Evolutionary conservation across 257 asterid species (phyloP).

Genomic region (Leonotis leonurus): DNA sequence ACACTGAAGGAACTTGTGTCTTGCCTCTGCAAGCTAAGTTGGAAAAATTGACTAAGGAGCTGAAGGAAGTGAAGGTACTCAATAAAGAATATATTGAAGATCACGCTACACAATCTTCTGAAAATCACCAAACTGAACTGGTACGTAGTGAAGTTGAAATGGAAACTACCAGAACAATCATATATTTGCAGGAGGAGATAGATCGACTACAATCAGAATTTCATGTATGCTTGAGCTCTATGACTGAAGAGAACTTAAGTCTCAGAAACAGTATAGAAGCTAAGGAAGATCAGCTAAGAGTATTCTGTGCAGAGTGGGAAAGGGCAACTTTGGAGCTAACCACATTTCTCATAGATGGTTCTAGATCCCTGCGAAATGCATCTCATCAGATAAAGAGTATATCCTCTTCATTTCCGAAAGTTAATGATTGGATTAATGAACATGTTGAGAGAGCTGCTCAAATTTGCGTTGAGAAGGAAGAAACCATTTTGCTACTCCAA

Average conservation of each 20-base stretch:
- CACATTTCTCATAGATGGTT: conserved; percentile 68
- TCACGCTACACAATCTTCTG: conserved; percentile 29
- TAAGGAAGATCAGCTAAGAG: conserved; percentile 56
- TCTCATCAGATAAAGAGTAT: conserved; percentile 59
- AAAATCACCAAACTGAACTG: conserved; percentile 43
- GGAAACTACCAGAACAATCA: conserved; percentile 60
- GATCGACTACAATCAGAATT: conserved; percentile 51
- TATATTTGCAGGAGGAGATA: conserved; percentile 66
- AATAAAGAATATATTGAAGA: conserved; percentile 37
- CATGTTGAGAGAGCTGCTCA: conserved; percentile 70
- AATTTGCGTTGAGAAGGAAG: conserved; percentile 64
- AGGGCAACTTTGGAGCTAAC: conserved; percentile 80
- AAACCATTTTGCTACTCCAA: conserved; percentile 51
- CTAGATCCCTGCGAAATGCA: conserved; percentile 65
- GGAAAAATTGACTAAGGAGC: conserved; percentile 43
- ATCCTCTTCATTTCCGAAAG: conserved; percentile 53
- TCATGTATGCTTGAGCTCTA: conserved; percentile 39
- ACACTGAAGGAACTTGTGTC: conserved; percentile 22
- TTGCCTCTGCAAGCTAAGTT: conserved; percentile 43
- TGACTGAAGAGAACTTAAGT: conserved; percentile 54
- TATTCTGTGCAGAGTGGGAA: conserved; percentile 67
- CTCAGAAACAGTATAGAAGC: conserved; percentile 46
- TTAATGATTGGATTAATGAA: conserved; percentile 54
- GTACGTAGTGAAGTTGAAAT: conserved; percentile 54
- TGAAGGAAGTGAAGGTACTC: conserved; percentile 36